phyloP scores from a whole-genome alignment of 495 filamentous ascomycete species.

The Neurospora tetrasperma region DNA sequence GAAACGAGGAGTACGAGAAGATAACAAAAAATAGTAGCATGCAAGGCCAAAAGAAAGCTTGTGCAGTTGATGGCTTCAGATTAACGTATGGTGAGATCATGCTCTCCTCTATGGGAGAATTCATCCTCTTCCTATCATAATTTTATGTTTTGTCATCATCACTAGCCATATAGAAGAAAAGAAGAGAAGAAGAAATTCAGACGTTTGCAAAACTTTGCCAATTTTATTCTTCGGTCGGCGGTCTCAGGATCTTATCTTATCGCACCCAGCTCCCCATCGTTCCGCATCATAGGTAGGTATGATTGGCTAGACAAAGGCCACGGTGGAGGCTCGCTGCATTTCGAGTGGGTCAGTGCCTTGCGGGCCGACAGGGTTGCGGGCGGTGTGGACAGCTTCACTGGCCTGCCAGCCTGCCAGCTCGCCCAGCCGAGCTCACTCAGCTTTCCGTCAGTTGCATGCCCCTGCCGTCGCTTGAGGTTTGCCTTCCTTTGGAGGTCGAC shows the following conservation, averaged over 20 bases:
- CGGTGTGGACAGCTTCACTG: not conserved
- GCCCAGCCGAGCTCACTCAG: not conserved
- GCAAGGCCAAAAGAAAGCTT: not conserved
- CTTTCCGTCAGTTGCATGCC: not conserved
- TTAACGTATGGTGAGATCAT: constrained; percentile 43
- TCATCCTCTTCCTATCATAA: constrained; percentile 54
- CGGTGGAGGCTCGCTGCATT: not conserved
- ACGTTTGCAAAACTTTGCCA: not conserved
- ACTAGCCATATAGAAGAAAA: constrained; percentile 33
- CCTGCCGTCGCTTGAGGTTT: not conserved
- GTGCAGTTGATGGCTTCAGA: constrained; percentile 40
- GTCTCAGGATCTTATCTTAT: not conserved
- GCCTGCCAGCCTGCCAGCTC: not conserved
- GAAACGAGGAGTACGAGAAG: not conserved
- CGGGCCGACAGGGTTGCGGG: not conserved
- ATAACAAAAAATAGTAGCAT: not conserved
- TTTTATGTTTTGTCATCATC: constrained; percentile 43
- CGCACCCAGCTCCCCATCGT: not conserved
- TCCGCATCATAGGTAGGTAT: not conserved
- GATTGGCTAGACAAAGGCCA: not conserved
- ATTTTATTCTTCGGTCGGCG: not conserved
- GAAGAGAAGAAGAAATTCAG: constrained; percentile 7
- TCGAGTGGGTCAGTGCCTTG: not conserved
- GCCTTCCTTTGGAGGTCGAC: not conserved
- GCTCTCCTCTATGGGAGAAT: constrained; percentile 33